A percentile compares a stretch with the other conserved stretches of the same genome.
Conservation (phyloP, 345 rosid species). For the Salix koriyanagi region DNA sequence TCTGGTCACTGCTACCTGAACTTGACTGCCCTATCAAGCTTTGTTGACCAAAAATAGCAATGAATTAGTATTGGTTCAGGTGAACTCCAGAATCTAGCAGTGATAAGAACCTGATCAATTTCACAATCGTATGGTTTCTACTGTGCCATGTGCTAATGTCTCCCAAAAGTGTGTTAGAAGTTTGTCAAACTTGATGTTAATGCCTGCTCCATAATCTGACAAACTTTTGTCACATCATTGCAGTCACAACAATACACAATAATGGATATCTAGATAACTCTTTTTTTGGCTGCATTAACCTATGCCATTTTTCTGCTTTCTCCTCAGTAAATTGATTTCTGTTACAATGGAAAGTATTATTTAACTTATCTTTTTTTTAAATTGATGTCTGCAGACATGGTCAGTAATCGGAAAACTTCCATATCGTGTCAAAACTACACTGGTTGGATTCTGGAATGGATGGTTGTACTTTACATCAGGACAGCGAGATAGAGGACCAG, state of each 20-base stretch:
- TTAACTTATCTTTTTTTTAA: not conserved
- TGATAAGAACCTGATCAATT: not conserved
- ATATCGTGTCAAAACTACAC: constrained; percentile 84
- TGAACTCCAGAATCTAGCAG: not conserved
- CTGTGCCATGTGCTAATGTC: not conserved
- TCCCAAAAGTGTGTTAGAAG: not conserved
- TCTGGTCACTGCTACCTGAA: not conserved
- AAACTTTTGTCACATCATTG: not conserved
- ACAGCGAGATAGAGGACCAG: constrained; percentile 87
- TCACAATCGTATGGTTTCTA: not conserved
- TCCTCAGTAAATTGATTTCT: not conserved
- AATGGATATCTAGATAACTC: not conserved
- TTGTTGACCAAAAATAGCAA: not conserved
- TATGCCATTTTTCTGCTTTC: not conserved
- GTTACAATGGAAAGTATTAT: not conserved
- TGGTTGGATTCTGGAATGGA: constrained; percentile 83
- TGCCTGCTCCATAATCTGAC: not conserved
- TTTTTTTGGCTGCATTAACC: not conserved
- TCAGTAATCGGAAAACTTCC: constrained; percentile 83
- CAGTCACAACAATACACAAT: not conserved
- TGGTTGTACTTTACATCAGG: constrained; percentile 90
- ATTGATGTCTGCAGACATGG: constrained; percentile 60
- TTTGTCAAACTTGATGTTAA: not conserved
- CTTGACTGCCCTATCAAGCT: not conserved
- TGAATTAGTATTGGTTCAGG: not conserved